These are phyloP conservation scores for Suhomyces faveliae DNA, from an alignment of 805 yeast genomes.

Conservation along the genomic window DNA sequence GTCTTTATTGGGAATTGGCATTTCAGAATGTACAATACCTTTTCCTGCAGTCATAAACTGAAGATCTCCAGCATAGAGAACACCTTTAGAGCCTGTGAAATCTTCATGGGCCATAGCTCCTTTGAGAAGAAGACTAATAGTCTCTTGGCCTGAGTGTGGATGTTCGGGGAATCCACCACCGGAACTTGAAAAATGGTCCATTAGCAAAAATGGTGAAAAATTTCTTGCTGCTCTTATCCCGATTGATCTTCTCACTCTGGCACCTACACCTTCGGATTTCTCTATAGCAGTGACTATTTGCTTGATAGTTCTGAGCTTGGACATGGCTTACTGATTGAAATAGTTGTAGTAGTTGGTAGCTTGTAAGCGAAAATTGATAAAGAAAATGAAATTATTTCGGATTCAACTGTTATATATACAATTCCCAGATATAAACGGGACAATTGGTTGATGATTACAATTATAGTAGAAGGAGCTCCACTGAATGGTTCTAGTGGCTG, in stretches of 20 bases:
- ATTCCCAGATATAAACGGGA: neutral
- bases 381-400: too few relatives aligned
- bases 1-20: slow-evolving; percentile 58
- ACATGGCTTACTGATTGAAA: too few relatives aligned
- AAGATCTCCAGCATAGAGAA: slow-evolving; percentile 75
- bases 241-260: slow-evolving; percentile 75
- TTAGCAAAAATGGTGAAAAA: slow-evolving; percentile 78
- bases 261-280: slow-evolving; percentile 87
- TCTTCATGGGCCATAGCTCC: slow-evolving; percentile 82
- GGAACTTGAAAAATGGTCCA: slow-evolving; percentile 70
- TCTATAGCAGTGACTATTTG: slow-evolving; percentile 51
- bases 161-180: slow-evolving; percentile 81
- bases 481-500: neutral
- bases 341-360: too few relatives aligned
- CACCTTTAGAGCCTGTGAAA: slow-evolving; percentile 81
- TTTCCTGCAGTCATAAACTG: slow-evolving; percentile 94
- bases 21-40: slow-evolving; percentile 84
- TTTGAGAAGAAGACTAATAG: slow-evolving; percentile 64
- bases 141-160: slow-evolving; percentile 81
- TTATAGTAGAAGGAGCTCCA: too few relatives aligned
- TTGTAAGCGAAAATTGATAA: too few relatives aligned
- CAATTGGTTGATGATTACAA: neutral
- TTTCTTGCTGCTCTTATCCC: slow-evolving; percentile 68
- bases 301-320: slow-evolving; percentile 28
- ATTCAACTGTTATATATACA: neutral